Percentiles rank a stretch among this genome's conserved stretches.
These are phyloP conservation scores for Fusarium sp. DNA, from an alignment of 2,329 filamentous ascomycete genomes.

Conservation along the genomic window DNA sequence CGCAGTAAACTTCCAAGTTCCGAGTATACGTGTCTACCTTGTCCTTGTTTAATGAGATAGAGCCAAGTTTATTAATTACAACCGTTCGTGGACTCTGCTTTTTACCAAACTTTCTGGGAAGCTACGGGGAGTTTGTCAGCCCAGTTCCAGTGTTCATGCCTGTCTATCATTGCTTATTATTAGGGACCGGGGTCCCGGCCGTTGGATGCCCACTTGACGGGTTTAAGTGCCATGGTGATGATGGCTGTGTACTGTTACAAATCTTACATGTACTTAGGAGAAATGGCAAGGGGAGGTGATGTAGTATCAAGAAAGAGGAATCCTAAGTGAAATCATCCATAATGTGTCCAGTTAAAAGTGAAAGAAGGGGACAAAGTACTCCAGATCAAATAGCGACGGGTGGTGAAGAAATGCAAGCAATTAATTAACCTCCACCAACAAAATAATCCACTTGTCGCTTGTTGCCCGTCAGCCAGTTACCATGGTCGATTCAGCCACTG, in stretches of 20 bases:
- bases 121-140: slow-evolving; percentile 4
- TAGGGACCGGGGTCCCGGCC: slow-evolving; percentile 19
- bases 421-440: slow-evolving; percentile 33
- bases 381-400: background rate
- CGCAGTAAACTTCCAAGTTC: background rate
- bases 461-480: slow-evolving; percentile 1
- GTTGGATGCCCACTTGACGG: slow-evolving; percentile 20
- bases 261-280: background rate
- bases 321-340: too few relatives aligned
- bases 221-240: slow-evolving; percentile 23
- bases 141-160: slow-evolving; percentile 16
- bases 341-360: too few relatives aligned
- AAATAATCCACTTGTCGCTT: background rate
- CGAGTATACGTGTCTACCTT: background rate
- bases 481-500: slow-evolving; percentile 24
- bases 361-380: background rate
- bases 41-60: background rate
- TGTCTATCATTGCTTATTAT: slow-evolving; percentile 21
- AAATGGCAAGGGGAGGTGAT: background rate
- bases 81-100: background rate
- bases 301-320: too few relatives aligned
- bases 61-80: background rate
- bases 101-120: background rate
- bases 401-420: slow-evolving; percentile 38
- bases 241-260: slow-evolving; percentile 1